phyloP scores from a whole-genome alignment of 2,329 filamentous ascomycete genomes.

The Alternaria panax region DNA sequence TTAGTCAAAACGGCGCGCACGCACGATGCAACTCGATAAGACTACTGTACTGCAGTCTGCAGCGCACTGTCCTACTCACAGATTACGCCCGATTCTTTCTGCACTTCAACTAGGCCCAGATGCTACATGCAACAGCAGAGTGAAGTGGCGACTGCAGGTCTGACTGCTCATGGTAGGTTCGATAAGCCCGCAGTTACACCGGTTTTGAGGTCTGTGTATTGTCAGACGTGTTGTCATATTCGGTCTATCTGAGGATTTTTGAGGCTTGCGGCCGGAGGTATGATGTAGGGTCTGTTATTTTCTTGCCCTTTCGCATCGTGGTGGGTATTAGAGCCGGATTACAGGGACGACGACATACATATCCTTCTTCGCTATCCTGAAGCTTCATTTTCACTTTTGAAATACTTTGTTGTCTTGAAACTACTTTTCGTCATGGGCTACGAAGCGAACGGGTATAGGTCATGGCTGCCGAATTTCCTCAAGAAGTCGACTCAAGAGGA shows the following conservation, averaged over 20 bases:
- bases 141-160: slow-evolving; percentile 24
- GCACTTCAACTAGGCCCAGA: slow-evolving; percentile 28
- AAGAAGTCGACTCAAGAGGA: slow-evolving; percentile 27
- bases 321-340: neutral
- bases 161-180: slow-evolving; percentile 6
- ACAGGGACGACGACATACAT: neutral
- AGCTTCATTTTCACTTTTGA: neutral
- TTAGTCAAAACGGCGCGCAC: slow-evolving; percentile 40
- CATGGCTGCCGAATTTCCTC: slow-evolving; percentile 43
- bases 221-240: slow-evolving; percentile 35
- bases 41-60: slow-evolving; percentile 33
- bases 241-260: slow-evolving; percentile 27
- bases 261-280: slow-evolving; percentile 11
- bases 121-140: slow-evolving; percentile 25
- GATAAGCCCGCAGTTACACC: slow-evolving; percentile 24
- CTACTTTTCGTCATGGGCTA: slow-evolving; percentile 31
- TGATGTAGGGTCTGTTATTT: slow-evolving; percentile 21
- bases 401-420: neutral
- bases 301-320: slow-evolving; percentile 11
- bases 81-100: slow-evolving; percentile 17
- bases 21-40: slow-evolving; percentile 45
- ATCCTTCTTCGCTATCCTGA: neutral
- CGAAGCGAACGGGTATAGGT: slow-evolving; percentile 24
- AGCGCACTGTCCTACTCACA: slow-evolving; percentile 26
- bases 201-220: slow-evolving; percentile 25